These are phyloP conservation scores for Leishmania braziliensis DNA, from an alignment of 208 protist species.

Conservation along the genomic window DNA sequence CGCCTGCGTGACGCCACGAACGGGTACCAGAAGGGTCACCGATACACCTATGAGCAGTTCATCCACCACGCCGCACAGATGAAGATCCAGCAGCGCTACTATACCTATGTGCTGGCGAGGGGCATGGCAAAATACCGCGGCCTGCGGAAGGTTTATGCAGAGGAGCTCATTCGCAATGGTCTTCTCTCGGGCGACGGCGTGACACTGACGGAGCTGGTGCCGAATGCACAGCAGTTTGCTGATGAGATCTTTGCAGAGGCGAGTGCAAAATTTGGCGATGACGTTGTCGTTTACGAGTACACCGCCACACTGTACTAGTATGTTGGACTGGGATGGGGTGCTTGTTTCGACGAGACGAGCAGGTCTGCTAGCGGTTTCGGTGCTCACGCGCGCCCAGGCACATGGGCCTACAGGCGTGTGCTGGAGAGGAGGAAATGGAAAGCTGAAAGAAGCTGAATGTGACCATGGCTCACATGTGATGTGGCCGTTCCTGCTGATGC, in stretches of 20 bases:
- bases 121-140: conserved; percentile 14
- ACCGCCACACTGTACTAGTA: conserved; percentile 17
- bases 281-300: conserved; percentile 46
- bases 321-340: neutral
- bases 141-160: conserved; percentile 37
- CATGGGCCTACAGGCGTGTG: neutral
- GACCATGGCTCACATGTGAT: neutral
- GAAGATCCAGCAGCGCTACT: conserved; percentile 46
- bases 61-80: conserved; percentile 42
- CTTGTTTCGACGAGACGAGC: neutral
- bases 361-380: too few species aligned
- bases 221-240: conserved; percentile 35
- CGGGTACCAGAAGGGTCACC: conserved; percentile 59
- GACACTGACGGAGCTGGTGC: conserved; percentile 37
- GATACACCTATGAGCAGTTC: conserved; percentile 51
- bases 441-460: neutral
- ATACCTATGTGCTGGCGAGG: conserved; percentile 33
- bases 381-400: neutral
- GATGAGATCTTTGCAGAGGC: conserved; percentile 41
- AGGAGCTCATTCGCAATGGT: conserved; percentile 70
- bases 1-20: conserved; percentile 53
- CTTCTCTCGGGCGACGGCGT: conserved; percentile 40
- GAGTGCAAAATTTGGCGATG: conserved; percentile 31
- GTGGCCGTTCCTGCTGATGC: neutral
- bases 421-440: neutral